These are phyloP conservation scores for Remersonia thermophila DNA, from an alignment of 2,329 filamentous ascomycete genomes.

Conservation along the genomic window DNA sequence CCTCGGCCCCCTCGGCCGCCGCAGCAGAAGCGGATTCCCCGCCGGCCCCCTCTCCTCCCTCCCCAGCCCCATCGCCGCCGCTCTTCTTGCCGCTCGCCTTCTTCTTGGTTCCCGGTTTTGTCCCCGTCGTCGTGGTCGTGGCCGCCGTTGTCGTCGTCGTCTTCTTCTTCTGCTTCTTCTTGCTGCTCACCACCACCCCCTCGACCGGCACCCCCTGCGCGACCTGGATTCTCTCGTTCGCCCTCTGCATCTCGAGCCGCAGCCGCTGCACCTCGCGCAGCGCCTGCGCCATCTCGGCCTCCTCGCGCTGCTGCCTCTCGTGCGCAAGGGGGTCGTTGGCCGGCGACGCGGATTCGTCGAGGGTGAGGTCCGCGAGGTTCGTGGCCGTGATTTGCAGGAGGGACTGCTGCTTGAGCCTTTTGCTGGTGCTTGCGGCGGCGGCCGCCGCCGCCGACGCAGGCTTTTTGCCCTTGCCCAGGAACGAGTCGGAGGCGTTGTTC, in stretches of 20 bases:
- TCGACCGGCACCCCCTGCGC: slow-evolving; percentile 56
- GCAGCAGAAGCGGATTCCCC: no score
- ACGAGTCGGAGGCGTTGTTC: slow-evolving; percentile 29
- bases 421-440: slow-evolving; percentile 37
- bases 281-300: slow-evolving; percentile 78
- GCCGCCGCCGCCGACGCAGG: slow-evolving; percentile 11
- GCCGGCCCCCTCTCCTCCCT: slow-evolving; percentile 24
- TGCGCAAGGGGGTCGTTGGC: slow-evolving; percentile 35
- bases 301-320: slow-evolving; percentile 60
- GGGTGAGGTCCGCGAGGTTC: slow-evolving; percentile 58
- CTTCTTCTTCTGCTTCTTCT: slow-evolving; percentile 43
- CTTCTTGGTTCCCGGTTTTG: neutral
- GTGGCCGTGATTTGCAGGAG: slow-evolving; percentile 82
- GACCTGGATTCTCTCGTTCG: slow-evolving; percentile 61
- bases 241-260: slow-evolving; percentile 78
- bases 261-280: slow-evolving; percentile 80
- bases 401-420: slow-evolving; percentile 46
- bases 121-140: neutral
- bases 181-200: slow-evolving; percentile 53
- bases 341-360: slow-evolving; percentile 36
- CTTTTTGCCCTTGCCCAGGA: slow-evolving; percentile 15
- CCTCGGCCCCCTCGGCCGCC: neutral
- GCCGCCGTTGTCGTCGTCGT: neutral
- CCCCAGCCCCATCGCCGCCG: no score
- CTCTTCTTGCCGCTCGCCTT: neutral